Evolutionary conservation across 257 asterid genomes (phyloP).

Genomic region (Mitragyna speciosa): DNA sequence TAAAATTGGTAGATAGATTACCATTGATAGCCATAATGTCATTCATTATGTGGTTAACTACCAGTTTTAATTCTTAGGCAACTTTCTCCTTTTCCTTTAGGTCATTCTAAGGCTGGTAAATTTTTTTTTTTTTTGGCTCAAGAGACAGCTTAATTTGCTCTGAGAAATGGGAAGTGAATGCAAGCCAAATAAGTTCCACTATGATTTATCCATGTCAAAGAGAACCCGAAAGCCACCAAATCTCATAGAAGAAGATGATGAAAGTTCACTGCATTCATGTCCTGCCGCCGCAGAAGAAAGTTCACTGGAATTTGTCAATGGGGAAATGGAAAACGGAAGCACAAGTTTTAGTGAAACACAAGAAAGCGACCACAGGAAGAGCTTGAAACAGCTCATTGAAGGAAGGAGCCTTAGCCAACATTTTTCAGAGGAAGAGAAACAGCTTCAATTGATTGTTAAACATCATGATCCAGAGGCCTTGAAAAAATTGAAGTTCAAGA

Average conservation of each 20-base stretch:
- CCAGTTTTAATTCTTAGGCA: not conserved
- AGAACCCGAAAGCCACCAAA: constrained; percentile 52
- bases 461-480: constrained; percentile 25
- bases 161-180: constrained; percentile 22
- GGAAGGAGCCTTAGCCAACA: constrained; percentile 44
- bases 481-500: constrained; percentile 34
- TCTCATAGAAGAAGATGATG: constrained; percentile 17
- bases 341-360: not conserved
- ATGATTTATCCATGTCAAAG: constrained; percentile 59
- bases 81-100: not conserved
- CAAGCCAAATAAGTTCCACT: constrained; percentile 21
- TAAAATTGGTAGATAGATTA: not conserved
- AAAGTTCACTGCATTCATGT: not conserved
- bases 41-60: not conserved
- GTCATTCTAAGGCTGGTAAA: not conserved
- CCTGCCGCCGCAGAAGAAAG: not conserved
- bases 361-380: constrained; percentile 26
- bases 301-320: not conserved
- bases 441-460: constrained; percentile 29
- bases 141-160: not conserved
- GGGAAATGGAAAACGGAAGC: constrained; percentile 13
- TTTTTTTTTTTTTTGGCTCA: too few species aligned
- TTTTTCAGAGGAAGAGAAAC: constrained; percentile 47
- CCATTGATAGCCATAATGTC: not conserved
- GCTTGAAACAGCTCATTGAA: constrained; percentile 50